phyloP scores from a whole-genome alignment of 179 eudicot genomes.

The Carnegiea gigantea region DNA sequence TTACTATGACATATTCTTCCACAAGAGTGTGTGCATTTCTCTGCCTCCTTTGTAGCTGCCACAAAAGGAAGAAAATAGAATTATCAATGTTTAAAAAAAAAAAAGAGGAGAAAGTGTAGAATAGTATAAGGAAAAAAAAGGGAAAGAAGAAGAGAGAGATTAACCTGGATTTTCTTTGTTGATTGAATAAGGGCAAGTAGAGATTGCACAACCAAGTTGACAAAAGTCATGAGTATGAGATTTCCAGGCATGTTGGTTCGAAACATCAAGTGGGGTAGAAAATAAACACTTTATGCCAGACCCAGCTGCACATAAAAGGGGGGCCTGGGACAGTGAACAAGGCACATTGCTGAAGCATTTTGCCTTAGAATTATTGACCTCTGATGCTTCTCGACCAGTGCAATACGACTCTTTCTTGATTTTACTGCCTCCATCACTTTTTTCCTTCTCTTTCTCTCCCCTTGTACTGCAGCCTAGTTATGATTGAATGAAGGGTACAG shows the following conservation, averaged over 20 bases:
- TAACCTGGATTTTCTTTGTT: conserved; percentile 2
- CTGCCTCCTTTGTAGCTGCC: too few species aligned
- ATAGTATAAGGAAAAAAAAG: not conserved
- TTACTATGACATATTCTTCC: too few species aligned
- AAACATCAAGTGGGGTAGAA: not conserved
- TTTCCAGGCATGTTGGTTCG: not conserved
- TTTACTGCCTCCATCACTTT: not conserved
- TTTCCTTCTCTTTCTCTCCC: too few species aligned
- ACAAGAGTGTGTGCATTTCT: too few species aligned
- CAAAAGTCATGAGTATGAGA: not conserved
- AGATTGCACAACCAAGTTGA: conserved; percentile 11
- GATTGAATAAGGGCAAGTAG: conserved; percentile 5
- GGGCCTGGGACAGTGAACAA: not conserved
- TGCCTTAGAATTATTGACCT: not conserved
- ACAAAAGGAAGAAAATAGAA: too few species aligned
- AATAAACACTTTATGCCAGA: not conserved
- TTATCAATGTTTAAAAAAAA: too few species aligned
- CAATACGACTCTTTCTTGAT: not conserved
- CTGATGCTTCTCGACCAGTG: not conserved
- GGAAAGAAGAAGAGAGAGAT: not conserved
- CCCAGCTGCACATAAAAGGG: not conserved
- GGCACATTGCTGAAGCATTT: not conserved
- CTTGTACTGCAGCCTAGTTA: too few species aligned
- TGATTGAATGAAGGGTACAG: too few species aligned
- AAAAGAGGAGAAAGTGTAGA: too few species aligned